These are phyloP conservation scores for Rhizopogon vesiculosus DNA, from an alignment of 768 basidiomycete species.

Conservation along the genomic window DNA sequence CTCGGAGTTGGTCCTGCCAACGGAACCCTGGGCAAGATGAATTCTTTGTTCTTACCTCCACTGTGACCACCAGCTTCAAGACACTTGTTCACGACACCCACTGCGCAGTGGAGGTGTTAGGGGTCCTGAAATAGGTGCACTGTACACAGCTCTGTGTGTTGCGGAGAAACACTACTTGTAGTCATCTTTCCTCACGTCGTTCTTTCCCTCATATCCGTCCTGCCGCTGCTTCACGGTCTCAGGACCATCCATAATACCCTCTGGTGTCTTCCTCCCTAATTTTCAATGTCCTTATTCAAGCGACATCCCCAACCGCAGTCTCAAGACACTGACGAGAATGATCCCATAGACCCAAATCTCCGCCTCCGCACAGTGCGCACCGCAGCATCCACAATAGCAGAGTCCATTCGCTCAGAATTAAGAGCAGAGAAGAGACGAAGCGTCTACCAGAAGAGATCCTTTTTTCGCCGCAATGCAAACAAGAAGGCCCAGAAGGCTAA, in stretches of 20 bases:
- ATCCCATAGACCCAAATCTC: constrained; percentile 75
- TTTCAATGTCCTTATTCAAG: constrained; percentile 33
- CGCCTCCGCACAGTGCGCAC: constrained; percentile 91
- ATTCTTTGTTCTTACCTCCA: no score
- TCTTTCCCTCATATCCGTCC: constrained; percentile 10
- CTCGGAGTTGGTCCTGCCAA: no score
- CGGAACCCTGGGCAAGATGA: no score
- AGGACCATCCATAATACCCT: constrained; percentile 1
- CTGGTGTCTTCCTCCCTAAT: constrained; percentile 8
- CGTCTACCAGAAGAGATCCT: constrained; percentile 41
- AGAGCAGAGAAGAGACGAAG: constrained; percentile 57
- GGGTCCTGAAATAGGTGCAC: no score
- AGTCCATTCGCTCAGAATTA: constrained; percentile 77
- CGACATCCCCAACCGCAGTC: constrained; percentile 30
- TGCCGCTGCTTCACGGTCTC: constrained; percentile 27
- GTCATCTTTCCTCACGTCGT: not conserved
- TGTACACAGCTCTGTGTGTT: no score
- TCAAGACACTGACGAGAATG: constrained; percentile 61
- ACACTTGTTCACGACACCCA: no score
- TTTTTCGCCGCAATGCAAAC: constrained; percentile 52
- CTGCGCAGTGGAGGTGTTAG: no score
- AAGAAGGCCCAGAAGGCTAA: constrained; percentile 40
- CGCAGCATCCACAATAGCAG: constrained; percentile 85
- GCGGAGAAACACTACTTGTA: no score
- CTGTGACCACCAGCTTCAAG: no score